Base-by-base conservation (phyloP, 176 grass and related monocot genomes). In the Metroxylon sagu region DNA sequence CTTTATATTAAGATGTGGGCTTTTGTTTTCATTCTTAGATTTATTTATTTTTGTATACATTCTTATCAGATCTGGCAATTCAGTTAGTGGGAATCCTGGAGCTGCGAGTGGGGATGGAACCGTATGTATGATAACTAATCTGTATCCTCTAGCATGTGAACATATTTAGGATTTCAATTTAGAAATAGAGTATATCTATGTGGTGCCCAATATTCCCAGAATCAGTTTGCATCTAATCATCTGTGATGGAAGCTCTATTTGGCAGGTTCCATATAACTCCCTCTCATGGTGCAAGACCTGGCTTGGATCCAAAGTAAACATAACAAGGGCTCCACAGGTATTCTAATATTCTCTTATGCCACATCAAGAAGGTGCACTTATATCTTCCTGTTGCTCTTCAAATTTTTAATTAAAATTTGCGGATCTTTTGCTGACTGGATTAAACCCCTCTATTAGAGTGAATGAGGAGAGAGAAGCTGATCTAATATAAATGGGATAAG, bases 241-340 rank as follows among this genome's bases (percentile, higher is more conserved):
- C 52, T 62, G 53, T 29, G 70, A 23, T 71, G 73, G 56, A 70
- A 19, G 4, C 59, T 15, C 52, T 66, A 54, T 59, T 57, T 75
- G 62, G 14, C 80, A 97, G 93, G 93, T 97, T 53, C 66, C 93
- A 49, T 97, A 97, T 54, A 91, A 88, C 71, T 97, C 92, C 16
- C 92, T 97, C 25, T 90, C 93, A 63, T 97, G 84, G 93, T 97
- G 93, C 87, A 91, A 97, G 52, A 80, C 86, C 14, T 97, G 93
- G 93, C 84, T 97, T 59, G 93, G 87, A 5, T 82, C 93, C 68
- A 91, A 97, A 80, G 87, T 91, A 48, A 91, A 97, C 68, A 85
- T 97, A 79, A 88, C 93, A 18, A 97, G 93, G 77, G 67, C 87
- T 71, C 87, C 84, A 49, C 87, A 97, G 80, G 92, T 96, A 87